Base-by-base conservation (phyloP, 352 stramenopile genomes). In the Phytopythium montanum region DNA sequence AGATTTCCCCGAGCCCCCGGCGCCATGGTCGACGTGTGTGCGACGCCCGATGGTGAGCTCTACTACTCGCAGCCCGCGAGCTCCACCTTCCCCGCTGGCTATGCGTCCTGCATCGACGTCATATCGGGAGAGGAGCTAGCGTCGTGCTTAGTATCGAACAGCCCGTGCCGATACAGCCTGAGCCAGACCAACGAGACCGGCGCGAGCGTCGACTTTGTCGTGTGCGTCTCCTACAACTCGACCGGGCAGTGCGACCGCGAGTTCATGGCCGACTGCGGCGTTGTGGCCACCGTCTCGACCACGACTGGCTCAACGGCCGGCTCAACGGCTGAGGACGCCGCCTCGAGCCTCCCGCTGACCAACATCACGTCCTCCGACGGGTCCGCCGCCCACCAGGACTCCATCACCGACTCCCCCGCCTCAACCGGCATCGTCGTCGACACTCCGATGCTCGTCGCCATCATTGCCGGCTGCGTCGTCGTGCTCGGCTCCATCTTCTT, bases 391-490 rank as follows among this genome's bases (percentile, higher is more conserved):
- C 39, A 26, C 26, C 26, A 33, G 16, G 49, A 38, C 21, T 8
- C 4, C 9, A 18, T 2, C 28, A 55, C 49, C 5, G 33, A 29
- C 28, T 9, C 49, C 26, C 26, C 49, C 4, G 6, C 29, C 28
- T n/a, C 49, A 4, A 19, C 28, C 3, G 49, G 49, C 4, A 12
- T 55, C 33, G 18, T 34, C 21, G 49, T 56, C 34, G 41, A 50
- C 34, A 48, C 45, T 12, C 33, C 56, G 18, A 48, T 51, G 33
- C 28, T 62, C 33, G 46, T 62, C 5, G 65, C 45, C 19, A 54
- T 70, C 46, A 58, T 76, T 26, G 61, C 25, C 5, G 61, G 54
- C 13, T 60, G 44, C 1, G 34, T 68, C 28, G 29, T 73, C 34
- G 48, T 56, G 13, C 29, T 76, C 0, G 41, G 64, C 33, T 59